Evolutionary conservation across 164 flowering plant species (phyloP).

Genomic region (Tetrastigma voinierianum): DNA sequence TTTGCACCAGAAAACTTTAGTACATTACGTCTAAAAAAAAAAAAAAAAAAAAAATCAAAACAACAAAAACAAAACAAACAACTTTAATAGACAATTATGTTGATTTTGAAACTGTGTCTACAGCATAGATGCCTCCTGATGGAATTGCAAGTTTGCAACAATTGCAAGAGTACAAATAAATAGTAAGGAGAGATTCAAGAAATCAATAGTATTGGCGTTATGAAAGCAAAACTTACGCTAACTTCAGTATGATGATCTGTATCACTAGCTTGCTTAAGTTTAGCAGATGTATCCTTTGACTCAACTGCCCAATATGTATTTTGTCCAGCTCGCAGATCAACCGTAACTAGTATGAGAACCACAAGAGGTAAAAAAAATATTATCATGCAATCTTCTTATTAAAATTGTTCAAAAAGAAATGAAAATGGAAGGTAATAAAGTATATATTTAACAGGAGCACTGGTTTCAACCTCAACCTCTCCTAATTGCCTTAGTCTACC

Average conservation of each 20-base stretch:
- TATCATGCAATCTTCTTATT: background rate
- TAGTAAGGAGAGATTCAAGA: background rate
- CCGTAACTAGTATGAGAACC: background rate
- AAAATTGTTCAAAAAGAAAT: no score
- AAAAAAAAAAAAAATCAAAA: no score
- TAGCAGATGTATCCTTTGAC: slow-evolving; percentile 67
- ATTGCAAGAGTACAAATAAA: background rate
- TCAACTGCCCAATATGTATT: slow-evolving; percentile 56
- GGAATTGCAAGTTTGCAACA: background rate
- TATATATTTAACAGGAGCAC: no score
- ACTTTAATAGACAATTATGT: background rate
- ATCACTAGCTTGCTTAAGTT: slow-evolving; percentile 62
- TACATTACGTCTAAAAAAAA: no score
- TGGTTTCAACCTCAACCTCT: no score
- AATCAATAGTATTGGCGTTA: background rate
- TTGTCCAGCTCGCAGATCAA: slow-evolving; percentile 42
- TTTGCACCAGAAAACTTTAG: background rate
- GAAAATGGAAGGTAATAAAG: no score
- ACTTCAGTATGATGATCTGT: slow-evolving; percentile 43
- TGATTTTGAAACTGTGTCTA: background rate
- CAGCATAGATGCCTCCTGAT: background rate
- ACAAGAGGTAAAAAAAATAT: background rate
- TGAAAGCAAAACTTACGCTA: slow-evolving; percentile 32
- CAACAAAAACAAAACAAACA: no score
- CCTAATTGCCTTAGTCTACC: no score